These are phyloP conservation scores for Penicillium sp. DNA, from an alignment of 2,329 filamentous ascomycete genomes.

Conservation along the genomic window DNA sequence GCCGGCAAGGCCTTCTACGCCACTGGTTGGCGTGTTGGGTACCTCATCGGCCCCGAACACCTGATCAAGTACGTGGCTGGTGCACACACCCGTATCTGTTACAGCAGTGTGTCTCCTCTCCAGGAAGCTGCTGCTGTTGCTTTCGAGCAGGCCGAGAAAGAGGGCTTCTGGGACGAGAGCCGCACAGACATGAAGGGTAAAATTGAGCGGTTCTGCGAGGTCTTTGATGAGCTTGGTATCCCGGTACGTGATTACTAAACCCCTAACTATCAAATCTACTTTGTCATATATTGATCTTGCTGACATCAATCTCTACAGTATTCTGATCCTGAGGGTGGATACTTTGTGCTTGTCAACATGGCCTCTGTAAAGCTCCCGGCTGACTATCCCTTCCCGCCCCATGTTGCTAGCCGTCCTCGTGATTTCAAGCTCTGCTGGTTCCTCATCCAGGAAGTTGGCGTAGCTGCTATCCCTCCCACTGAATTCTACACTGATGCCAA, in stretches of 20 bases:
- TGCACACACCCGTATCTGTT: constrained; percentile 95
- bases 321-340: constrained; percentile 91
- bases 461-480: constrained; percentile 92
- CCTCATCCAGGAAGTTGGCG: constrained; percentile 91
- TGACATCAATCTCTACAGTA: constrained; percentile 49
- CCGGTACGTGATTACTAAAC: constrained; percentile 47
- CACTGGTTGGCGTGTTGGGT: constrained; percentile 95
- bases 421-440: constrained; percentile 98
- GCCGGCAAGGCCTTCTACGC: constrained; percentile 98
- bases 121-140: constrained; percentile 94
- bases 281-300: background rate
- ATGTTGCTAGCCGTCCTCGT: constrained; percentile 80
- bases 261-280: background rate
- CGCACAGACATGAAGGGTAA: constrained; percentile 87
- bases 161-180: constrained; percentile 84
- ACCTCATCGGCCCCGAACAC: constrained; percentile 85
- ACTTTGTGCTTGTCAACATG: constrained; percentile 96
- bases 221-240: constrained; percentile 72
- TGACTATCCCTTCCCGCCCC: constrained; percentile 83
- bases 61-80: constrained; percentile 88
- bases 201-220: constrained; percentile 79
- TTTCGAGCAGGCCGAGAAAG: constrained; percentile 82
- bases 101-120: constrained; percentile 85
- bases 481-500: constrained; percentile 93
- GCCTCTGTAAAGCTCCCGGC: constrained; percentile 78